These are phyloP conservation scores for Lyophyllum shimeji DNA, from an alignment of 768 basidiomycete genomes.

Conservation along the genomic window DNA sequence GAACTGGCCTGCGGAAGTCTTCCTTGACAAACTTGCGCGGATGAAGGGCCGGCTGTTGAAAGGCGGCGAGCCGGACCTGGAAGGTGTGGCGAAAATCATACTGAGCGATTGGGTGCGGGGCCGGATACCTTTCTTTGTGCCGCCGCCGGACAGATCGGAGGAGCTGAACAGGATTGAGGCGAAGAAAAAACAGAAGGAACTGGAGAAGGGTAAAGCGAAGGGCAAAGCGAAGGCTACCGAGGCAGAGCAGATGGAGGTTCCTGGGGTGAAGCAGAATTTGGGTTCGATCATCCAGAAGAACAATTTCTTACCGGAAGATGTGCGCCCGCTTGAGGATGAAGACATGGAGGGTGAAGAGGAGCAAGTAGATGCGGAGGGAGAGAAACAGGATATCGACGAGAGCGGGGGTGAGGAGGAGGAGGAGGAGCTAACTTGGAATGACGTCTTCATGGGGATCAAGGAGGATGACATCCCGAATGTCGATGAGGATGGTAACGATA, in stretches of 20 bases:
- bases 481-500: slow-evolving; percentile 28
- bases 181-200: slow-evolving; percentile 45
- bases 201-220: slow-evolving; percentile 38
- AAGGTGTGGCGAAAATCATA: slow-evolving; percentile 92
- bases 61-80: slow-evolving; percentile 91
- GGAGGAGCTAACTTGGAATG: slow-evolving; percentile 77
- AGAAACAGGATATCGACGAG: slow-evolving; percentile 34
- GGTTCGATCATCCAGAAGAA: slow-evolving; percentile 89
- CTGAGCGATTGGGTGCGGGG: slow-evolving; percentile 97
- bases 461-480: slow-evolving; percentile 23
- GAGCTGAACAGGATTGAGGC: slow-evolving; percentile 68
- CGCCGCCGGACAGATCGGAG: slow-evolving; percentile 82
- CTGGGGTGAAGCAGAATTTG: slow-evolving; percentile 83
- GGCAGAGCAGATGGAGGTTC: slow-evolving; percentile 36
- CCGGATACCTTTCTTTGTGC: slow-evolving; percentile 93
- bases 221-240: slow-evolving; percentile 53
- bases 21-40: slow-evolving; percentile 82
- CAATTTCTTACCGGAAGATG: slow-evolving; percentile 81
- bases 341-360: slow-evolving; percentile 44
- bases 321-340: slow-evolving; percentile 60
- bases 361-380: slow-evolving; percentile 36
- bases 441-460: slow-evolving; percentile 71
- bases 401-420: slow-evolving; percentile 44
- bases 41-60: slow-evolving; percentile 91
- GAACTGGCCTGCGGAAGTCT: slow-evolving; percentile 71